Conservation (phyloP, 352 stramenopile species). For the Paralagenidium karlingii region DNA sequence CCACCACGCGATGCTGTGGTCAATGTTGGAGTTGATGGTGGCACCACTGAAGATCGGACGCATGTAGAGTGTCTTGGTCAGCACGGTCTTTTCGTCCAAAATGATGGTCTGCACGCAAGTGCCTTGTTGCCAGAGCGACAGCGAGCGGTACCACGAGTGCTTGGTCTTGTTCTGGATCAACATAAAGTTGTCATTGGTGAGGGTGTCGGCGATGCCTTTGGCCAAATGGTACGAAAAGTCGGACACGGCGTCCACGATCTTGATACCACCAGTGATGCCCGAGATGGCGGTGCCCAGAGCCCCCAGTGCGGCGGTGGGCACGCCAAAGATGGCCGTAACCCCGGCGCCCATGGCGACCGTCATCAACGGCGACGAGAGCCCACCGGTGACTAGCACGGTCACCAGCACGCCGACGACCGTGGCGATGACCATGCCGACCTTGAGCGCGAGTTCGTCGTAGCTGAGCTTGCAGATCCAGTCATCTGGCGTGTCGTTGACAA, state of each 20-base stretch:
- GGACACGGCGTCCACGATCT: slow-evolving; percentile 12
- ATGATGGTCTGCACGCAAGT: slow-evolving; percentile 23
- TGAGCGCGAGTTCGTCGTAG: slow-evolving; percentile 8
- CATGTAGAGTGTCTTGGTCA: slow-evolving; percentile 27
- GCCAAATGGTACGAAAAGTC: slow-evolving; percentile 18
- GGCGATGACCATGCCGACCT: slow-evolving; percentile 7
- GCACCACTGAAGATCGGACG: slow-evolving; percentile 36
- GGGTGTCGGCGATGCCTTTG: slow-evolving; percentile 16
- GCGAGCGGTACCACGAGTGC: slow-evolving; percentile 19
- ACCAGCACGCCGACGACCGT: slow-evolving; percentile 2
- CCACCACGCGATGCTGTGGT: slow-evolving; percentile 34
- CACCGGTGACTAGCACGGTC: slow-evolving; percentile 3
- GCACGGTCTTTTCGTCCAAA: slow-evolving; percentile 18
- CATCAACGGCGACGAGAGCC: slow-evolving; percentile 1
- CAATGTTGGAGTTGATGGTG: slow-evolving; percentile 20
- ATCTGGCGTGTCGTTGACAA: slow-evolving; percentile 13
- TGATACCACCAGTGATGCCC: neutral
- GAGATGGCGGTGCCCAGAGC: neutral
- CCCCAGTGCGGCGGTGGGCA: slow-evolving; percentile 6
- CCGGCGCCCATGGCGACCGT: slow-evolving; percentile 1
- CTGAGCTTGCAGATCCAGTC: slow-evolving; percentile 9
- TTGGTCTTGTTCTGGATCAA: slow-evolving; percentile 8
- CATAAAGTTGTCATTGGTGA: slow-evolving; percentile 19
- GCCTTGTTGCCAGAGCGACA: slow-evolving; percentile 35
- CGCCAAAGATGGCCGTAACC: slow-evolving; percentile 5